These are phyloP conservation scores for Salix viminalis DNA, from an alignment of 345 rosid species.

Conservation along the genomic window DNA sequence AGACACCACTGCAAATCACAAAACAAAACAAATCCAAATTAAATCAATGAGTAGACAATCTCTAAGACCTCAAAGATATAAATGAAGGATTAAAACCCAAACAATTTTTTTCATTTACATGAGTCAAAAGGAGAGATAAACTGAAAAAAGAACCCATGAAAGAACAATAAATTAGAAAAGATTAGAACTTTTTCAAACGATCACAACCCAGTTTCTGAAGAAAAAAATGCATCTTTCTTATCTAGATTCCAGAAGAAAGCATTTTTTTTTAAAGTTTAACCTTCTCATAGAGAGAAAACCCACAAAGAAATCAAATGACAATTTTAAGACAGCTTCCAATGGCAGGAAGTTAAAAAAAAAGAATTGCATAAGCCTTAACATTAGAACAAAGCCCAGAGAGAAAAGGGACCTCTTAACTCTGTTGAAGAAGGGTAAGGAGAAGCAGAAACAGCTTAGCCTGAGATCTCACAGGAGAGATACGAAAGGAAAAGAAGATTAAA, in stretches of 20 bases:
- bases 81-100: neutral
- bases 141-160: neutral
- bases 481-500: neutral
- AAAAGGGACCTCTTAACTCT: constrained; percentile 5
- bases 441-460: neutral
- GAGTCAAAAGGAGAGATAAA: neutral
- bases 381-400: neutral
- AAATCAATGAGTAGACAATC: neutral
- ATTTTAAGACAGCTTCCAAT: neutral
- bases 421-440: neutral
- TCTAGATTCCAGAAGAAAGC: neutral
- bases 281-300: neutral
- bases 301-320: neutral
- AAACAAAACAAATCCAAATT: neutral
- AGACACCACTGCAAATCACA: neutral
- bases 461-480: neutral
- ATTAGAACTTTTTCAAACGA: neutral
- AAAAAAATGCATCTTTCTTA: too few relatives aligned
- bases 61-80: neutral
- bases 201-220: neutral
- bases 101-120: neutral
- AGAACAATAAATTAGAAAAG: neutral
- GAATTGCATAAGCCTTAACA: neutral
- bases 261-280: neutral
- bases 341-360: neutral